Evolutionary conservation across 768 basidiomycete genomes (phyloP), one percentile per base, ranked within the genome.

Genomic region (Leucocoprinus birnbaumii): DNA sequence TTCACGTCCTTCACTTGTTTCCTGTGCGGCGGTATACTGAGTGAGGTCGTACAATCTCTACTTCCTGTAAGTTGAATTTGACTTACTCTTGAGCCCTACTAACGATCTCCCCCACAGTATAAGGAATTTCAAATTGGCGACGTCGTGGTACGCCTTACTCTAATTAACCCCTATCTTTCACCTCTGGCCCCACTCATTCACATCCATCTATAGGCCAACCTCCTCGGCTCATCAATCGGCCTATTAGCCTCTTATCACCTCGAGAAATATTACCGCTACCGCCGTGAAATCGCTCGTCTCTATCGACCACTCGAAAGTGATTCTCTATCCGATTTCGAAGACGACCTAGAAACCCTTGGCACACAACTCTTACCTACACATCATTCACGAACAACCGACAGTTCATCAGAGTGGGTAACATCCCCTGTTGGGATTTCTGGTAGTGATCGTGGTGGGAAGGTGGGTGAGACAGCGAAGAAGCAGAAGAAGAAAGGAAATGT

Each of bases 281-380:
- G 91, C 61, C 81, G 87, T 69, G 91, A 94, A 75, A 93, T 93
- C 57, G 76, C 84, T 18, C 83, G 89, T 3, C 73, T 94, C 3
- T 94, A 94, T 67, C 83, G 80, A 40, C 91, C 91, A 0, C 72
- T 94, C 31, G 71, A 80, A 52, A 77, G 76, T 1, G 81, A 79
- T 5, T 60, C 73, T 58, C 51, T 70, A 27, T 79, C 80, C 38
- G 86, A 89, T 38, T 72, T 74, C 2, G 82, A 82, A 37, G 80
- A 85, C 18, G 79, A 80, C 21, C 24, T 59, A 16, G 55, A 56
- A n/a, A 48, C 22, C 19, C 37, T 53, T 16, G 54, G 58, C 2
- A 55, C 53, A 22, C 48, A 55, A 25, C 49, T 60, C 8, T 51
- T 60, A 13, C 55, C 57, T 2, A 56, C 35, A 8, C 46, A 47